Evolutionary conservation across 1,139 yeast species (phyloP), one percentile per base, ranked within the genome.

Genomic region (Geotrichum macrosporum): DNA sequence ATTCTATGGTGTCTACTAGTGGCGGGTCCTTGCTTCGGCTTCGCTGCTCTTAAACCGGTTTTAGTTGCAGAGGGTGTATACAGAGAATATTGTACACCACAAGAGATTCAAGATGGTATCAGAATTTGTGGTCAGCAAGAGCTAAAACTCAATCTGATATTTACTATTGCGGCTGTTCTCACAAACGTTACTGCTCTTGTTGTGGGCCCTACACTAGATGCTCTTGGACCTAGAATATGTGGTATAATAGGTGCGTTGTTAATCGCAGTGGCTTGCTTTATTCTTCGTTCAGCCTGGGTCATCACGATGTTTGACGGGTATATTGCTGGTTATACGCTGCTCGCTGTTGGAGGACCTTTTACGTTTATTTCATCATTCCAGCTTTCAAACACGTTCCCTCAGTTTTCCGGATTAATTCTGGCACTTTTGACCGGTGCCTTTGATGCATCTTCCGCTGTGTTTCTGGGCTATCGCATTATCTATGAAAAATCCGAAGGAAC

Each of bases 11-110:
- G 96, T 67, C 69, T 88, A 21, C 70, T 87, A 33, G 89, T 95
- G 2, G 96, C 96, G 0, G 97, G 96, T 1, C 88, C 94, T 1
- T 82, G 88, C 9, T 89, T 89, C 71, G 71, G 96, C 1, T 89
- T 88, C 69, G 96, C 96, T 16, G 96, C 96, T 2, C 69, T 89
- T 47, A 89, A 89, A 61, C 94, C 95, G 3, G 77, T 88, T 3
- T 70, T 89, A 41, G 77, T 86, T 21, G 65, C 72, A 8, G 89
- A 88, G 62, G 87, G 88, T 1, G 80, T 88, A n/a, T 89, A 89
- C 60, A 65, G 72, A 26, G 76, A 78, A 10, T 63, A 69, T 19
- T 89, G 96, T 64, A 62, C 64, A 45, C 51, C 56, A 3, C 51
- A 50, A 8, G 64, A 59, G 22, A 54, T 57, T 36, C 55, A 56